Evolutionary conservation across 208 protist genomes (phyloP), one percentile per base, ranked within the genome.

Genomic region (Spongospora subterranea): DNA sequence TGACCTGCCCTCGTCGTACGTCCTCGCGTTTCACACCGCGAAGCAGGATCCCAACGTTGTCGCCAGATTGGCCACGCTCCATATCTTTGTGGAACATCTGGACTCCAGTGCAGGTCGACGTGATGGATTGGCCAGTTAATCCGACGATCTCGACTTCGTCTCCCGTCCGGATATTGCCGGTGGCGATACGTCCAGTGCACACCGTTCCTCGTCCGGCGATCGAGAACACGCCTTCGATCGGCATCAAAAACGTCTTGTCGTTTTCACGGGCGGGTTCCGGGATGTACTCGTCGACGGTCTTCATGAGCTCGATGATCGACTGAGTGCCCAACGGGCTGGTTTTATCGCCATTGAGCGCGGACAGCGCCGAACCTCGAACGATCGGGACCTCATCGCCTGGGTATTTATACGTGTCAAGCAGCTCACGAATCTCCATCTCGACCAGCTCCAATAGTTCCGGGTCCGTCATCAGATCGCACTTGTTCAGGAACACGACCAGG

Each of bases 401-500:
- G 90, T 94, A 97, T 38, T 93, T 93, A 66, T 96, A 96, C 64
- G 93, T 35, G 53, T 90, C 91, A 17, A 95, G 91, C 32, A 93
- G 95, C 13, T 96, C 97, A 40, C 96, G 95, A n/a, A 91, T 53
- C 95, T 99, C 98, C 96, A 99, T 97, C 76, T 99, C 98, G 38
- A 99, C 98, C n/a, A 95, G 65, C 92, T 98, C 97, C 92, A 97
- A 94, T 50, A 95, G 90, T 45, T 98, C 96, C 82, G 96, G 94
- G 41, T 96, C 96, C n/a, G 96, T 92, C 46, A 97, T 95, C 93
- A 96, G 94, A 90, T 98, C 97, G 54, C 95, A 97, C 96, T 99
- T 99, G 97, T 99, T 99, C 92, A 99, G 97, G 94, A 98, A 99
- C 65, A 99, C 97, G 13, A 99, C 98, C 41, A 99, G 93, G 24